Base-by-base conservation (phyloP, 176 grass and related monocot species). In the Metroxylon sagu region DNA sequence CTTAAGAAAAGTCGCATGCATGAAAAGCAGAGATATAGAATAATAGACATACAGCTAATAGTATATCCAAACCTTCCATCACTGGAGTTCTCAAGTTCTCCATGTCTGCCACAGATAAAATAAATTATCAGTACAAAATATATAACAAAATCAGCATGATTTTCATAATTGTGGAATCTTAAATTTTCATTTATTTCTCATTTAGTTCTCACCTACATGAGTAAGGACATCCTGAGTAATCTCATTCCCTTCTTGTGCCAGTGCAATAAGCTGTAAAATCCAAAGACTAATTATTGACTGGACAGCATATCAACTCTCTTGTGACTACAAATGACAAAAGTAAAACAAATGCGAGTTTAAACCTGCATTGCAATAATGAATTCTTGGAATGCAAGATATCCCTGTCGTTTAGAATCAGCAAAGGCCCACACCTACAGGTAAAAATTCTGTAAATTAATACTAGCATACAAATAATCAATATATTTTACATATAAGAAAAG, bases 51-150 rank as follows among this genome's bases (percentile, higher is more conserved):
- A 89, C 85, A 68, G 70, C 64, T 76, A 89, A 61, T 79, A 66
- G 81, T 66, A 76, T 85, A 73, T 83, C 90, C 67, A 95, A 84
- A 76, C 85, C 90, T 78, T 86, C 79, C 85, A 95, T 86, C 53
- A 53, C 19, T 62, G 90, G 90, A 23, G 67, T 79, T 48, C 79
- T 78, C 30, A 89, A 57, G 26, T 39, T 86, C 15, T 68, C 85
- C 67, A 95, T 49, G 74, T 95, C 82, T 89, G 62, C 35, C 56
- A 50, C 5, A 16, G 31, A 60, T 28, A 31, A 50, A 19, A 60
- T 25, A 17, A 62, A 72, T 53, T 17, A 29, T 5, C 19, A 16
- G 30, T 16, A 25, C 29, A 52, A 54, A 30, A 2, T 16, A 14
- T 31, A 2, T 5, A 53, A 52, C 17, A 23, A 66, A 30, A 27